A percentile compares a stretch with the other conserved stretches of the same genome.
Conservation (phyloP, 805 yeast species). For the Kodamaea kaohsiungensis region DNA sequence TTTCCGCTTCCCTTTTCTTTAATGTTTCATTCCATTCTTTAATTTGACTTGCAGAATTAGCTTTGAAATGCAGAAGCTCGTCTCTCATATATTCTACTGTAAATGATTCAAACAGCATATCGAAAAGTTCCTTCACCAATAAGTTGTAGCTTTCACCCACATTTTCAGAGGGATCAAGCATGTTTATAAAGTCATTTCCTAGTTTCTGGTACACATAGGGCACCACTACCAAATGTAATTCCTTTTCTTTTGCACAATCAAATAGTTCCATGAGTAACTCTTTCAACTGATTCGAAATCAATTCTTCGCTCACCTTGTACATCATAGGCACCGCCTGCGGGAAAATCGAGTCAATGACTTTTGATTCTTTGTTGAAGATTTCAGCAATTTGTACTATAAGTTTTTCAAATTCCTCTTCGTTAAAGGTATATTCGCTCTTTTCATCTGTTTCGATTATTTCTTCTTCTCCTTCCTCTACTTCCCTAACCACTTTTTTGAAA, state of each 20-base stretch:
- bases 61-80: slow-evolving; percentile 31
- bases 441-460: background rate
- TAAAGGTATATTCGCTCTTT: slow-evolving; percentile 7
- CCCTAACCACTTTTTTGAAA: slow-evolving; percentile 14
- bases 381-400: slow-evolving; percentile 32
- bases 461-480: background rate
- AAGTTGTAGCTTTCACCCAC: slow-evolving; percentile 36
- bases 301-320: slow-evolving; percentile 48
- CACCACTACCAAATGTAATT: slow-evolving; percentile 35
- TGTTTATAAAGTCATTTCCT: slow-evolving; percentile 24
- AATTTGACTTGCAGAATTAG: slow-evolving; percentile 24
- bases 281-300: slow-evolving; percentile 40
- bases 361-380: slow-evolving; percentile 38
- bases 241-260: slow-evolving; percentile 26
- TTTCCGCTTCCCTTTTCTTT: slow-evolving; percentile 47
- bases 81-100: slow-evolving; percentile 42
- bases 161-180: slow-evolving; percentile 32
- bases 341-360: slow-evolving; percentile 44
- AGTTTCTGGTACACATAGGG: slow-evolving; percentile 41
- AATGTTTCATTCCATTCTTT: slow-evolving; percentile 36
- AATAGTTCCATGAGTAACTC: slow-evolving; percentile 32
- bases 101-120: slow-evolving; percentile 42
- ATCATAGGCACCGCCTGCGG: slow-evolving; percentile 47
- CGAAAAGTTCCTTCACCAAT: slow-evolving; percentile 38
- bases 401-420: slow-evolving; percentile 20